phyloP scores from a whole-genome alignment of 352 stramenopile species.

The Globisporangium cylindrosporum region DNA sequence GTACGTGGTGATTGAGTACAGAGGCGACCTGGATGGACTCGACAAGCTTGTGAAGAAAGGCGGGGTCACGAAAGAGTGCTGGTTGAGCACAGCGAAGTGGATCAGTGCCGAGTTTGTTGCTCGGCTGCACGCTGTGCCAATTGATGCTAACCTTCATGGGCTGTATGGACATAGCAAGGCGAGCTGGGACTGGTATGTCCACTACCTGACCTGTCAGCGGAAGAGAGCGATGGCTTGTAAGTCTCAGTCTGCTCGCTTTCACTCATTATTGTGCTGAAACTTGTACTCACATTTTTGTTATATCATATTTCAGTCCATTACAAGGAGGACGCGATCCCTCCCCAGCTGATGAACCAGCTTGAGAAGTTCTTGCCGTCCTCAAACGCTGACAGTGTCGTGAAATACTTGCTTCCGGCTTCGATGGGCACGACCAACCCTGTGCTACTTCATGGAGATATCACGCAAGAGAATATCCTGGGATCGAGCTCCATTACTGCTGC shows the following conservation, averaged over 20 bases:
- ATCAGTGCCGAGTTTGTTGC: conserved; percentile 61
- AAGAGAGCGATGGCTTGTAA: conserved; percentile 68
- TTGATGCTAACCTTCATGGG: conserved; percentile 40
- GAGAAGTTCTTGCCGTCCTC: conserved; percentile 52
- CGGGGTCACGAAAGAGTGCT: conserved; percentile 44
- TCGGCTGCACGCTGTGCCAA: conserved; percentile 50
- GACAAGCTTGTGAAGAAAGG: conserved; percentile 48
- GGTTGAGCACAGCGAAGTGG: conserved; percentile 54
- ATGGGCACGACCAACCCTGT: conserved; percentile 32
- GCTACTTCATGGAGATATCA: conserved; percentile 80
- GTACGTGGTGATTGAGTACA: conserved; percentile 76
- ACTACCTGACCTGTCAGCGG: conserved; percentile 74
- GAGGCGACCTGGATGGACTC: conserved; percentile 47
- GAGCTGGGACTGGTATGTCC: conserved; percentile 76
- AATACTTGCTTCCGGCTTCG: conserved; percentile 38
- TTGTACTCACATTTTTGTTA: not conserved
- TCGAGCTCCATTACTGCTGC: conserved; percentile 12
- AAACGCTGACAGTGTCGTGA: conserved; percentile 26
- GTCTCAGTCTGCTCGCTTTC: conserved; percentile 12
- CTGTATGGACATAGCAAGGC: conserved; percentile 64
- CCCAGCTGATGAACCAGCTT: conserved; percentile 57
- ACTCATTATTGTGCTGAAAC: not conserved
- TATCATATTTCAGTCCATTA: conserved; percentile 46
- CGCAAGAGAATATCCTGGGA: conserved; percentile 84
- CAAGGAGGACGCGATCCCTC: conserved; percentile 49